These are phyloP conservation scores for Chytriomyces sp. DNA, from an alignment of 192 early-diverging fungal genomes.

Conservation along the genomic window DNA sequence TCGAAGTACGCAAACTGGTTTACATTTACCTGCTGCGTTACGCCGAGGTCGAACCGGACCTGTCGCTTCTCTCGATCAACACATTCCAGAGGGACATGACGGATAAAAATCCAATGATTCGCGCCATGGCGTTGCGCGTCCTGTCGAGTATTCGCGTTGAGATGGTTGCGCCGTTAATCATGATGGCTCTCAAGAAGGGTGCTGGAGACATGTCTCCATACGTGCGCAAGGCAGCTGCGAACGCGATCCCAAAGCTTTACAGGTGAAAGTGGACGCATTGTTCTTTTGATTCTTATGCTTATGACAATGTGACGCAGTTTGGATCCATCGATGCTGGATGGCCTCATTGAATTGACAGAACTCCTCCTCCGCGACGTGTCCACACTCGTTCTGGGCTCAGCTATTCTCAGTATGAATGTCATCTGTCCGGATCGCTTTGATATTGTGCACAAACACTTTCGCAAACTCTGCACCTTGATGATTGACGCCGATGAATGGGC, in stretches of 20 bases:
- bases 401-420: conserved; percentile 79
- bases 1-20: conserved; percentile 91
- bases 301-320: conserved; percentile 54
- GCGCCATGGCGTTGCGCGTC: conserved; percentile 93
- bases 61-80: conserved; percentile 93
- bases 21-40: conserved; percentile 96
- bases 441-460: conserved; percentile 85
- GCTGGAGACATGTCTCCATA: conserved; percentile 85
- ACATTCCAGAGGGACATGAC: conserved; percentile 97
- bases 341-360: conserved; percentile 75
- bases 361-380: conserved; percentile 81
- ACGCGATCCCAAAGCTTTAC: conserved; percentile 86
- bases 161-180: conserved; percentile 88
- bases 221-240: conserved; percentile 90
- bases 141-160: conserved; percentile 94
- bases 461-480: conserved; percentile 84
- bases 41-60: conserved; percentile 94
- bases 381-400: conserved; percentile 84
- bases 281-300: background rate
- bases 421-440: conserved; percentile 86
- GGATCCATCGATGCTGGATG: conserved; percentile 74
- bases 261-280: conserved; percentile 48
- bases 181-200: conserved; percentile 87
- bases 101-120: conserved; percentile 89
- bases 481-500: conserved; percentile 95